These are phyloP conservation scores for Ustilago sp. DNA, from an alignment of 1,284 basidiomycete species.

Conservation along the genomic window DNA sequence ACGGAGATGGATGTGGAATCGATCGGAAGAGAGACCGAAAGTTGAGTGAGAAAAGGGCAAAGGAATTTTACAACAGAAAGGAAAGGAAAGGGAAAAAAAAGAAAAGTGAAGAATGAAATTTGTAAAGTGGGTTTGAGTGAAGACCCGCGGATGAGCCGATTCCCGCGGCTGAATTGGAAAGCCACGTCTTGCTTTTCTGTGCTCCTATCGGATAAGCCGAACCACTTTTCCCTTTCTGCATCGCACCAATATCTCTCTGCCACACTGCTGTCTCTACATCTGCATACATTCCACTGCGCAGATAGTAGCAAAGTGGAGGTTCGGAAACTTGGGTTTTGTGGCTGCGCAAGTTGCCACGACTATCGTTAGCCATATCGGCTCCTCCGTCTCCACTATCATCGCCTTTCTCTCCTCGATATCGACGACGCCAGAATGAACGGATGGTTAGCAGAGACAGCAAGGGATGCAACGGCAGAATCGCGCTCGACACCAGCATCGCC, in stretches of 20 bases:
- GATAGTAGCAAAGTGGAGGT: no score
- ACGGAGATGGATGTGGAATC: neutral
- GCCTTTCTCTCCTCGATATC: no score
- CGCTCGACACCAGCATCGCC: constrained; percentile 14
- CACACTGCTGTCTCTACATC: neutral
- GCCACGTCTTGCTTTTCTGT: neutral
- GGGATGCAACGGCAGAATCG: constrained; percentile 4
- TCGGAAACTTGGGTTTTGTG: no score
- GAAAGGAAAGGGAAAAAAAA: neutral
- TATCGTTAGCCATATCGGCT: neutral
- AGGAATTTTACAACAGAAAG: neutral
- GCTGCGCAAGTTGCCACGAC: no score
- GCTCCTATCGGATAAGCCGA: neutral
- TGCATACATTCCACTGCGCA: no score
- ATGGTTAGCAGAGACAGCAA: neutral
- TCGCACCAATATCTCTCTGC: neutral
- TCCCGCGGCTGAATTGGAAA: constrained; percentile 19
- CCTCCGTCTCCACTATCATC: neutral
- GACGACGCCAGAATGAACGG: neutral
- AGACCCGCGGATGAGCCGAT: neutral
- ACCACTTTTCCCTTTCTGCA: no score
- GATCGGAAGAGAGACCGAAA: neutral
- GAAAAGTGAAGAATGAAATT: no score
- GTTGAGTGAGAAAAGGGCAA: neutral
- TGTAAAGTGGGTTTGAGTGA: neutral